phyloP scores from a whole-genome alignment of 345 rosid genomes.

The Hypericum perforatum region DNA sequence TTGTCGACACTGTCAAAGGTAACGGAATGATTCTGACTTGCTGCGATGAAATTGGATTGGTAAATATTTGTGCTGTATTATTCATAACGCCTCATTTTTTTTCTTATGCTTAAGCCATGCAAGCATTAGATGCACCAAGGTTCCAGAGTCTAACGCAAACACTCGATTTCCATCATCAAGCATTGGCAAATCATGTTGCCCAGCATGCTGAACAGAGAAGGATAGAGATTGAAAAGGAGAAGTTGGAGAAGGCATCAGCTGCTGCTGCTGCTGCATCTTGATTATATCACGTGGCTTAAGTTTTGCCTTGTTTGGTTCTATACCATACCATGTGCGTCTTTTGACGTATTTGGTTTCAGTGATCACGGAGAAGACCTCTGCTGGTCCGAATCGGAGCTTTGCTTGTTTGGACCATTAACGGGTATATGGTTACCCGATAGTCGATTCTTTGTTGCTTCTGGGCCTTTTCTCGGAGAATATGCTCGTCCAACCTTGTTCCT shows the following conservation, averaged over 20 bases:
- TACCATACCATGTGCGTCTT: no score
- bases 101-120: constrained; percentile 40
- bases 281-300: not conserved
- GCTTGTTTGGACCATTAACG: no score
- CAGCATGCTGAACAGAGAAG: constrained; percentile 94
- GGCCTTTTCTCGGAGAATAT: no score
- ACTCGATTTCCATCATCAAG: constrained; percentile 77
- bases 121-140: constrained; percentile 65
- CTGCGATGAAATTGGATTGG: not conserved
- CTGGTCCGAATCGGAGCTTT: no score
- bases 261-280: constrained; percentile 26
- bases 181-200: constrained; percentile 79
- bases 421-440: no score
- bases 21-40: not conserved
- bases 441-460: no score
- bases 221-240: constrained; percentile 83
- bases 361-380: no score
- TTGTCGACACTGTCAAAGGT: constrained; percentile 89
- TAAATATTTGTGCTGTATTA: no score
- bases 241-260: constrained; percentile 58
- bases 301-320: constrained; percentile 11
- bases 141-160: constrained; percentile 75
- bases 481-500: no score
- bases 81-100: not conserved
- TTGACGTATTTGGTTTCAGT: no score